A percentile compares a stretch with the other conserved stretches of the same genome.
Evolutionary conservation across 306 rosid species (phyloP).

Genomic region (Medicago lupulina): DNA sequence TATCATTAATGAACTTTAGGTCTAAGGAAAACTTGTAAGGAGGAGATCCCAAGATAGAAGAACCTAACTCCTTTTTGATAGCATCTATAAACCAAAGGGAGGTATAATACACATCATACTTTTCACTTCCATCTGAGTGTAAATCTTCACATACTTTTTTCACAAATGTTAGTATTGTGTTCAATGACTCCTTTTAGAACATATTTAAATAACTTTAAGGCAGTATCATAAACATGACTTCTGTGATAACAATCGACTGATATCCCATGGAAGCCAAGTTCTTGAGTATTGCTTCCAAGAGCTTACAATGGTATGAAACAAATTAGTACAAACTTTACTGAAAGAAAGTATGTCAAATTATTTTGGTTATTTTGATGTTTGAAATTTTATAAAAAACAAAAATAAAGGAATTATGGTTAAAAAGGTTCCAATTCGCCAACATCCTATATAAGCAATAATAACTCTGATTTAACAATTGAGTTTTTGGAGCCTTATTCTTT

Average conservation of each 20-base stretch:
- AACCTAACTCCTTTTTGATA: slow-evolving; percentile 63
- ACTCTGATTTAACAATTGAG: too few species aligned
- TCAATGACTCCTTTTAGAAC: slow-evolving; percentile 75
- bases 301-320: slow-evolving; percentile 1
- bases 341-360: too few species aligned
- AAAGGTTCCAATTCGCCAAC: too few species aligned
- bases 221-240: slow-evolving; percentile 55
- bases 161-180: slow-evolving; percentile 58
- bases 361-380: too few species aligned
- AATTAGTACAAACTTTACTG: too few species aligned
- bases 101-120: slow-evolving; percentile 46
- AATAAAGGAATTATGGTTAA: too few species aligned
- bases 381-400: too few species aligned
- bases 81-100: slow-evolving; percentile 62
- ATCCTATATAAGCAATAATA: too few species aligned
- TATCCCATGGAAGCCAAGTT: slow-evolving; percentile 84
- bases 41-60: slow-evolving; percentile 77
- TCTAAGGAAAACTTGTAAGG: slow-evolving; percentile 71
- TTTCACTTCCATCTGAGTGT: slow-evolving; percentile 48
- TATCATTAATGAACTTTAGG: slow-evolving; percentile 54
- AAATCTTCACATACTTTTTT: slow-evolving; percentile 58
- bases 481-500: too few species aligned
- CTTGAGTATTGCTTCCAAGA: slow-evolving; percentile 62
- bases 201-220: slow-evolving; percentile 62
- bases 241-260: slow-evolving; percentile 57